Evolutionary conservation across 352 stramenopile genomes (phyloP).

Genomic region (Pythium angustatum): DNA sequence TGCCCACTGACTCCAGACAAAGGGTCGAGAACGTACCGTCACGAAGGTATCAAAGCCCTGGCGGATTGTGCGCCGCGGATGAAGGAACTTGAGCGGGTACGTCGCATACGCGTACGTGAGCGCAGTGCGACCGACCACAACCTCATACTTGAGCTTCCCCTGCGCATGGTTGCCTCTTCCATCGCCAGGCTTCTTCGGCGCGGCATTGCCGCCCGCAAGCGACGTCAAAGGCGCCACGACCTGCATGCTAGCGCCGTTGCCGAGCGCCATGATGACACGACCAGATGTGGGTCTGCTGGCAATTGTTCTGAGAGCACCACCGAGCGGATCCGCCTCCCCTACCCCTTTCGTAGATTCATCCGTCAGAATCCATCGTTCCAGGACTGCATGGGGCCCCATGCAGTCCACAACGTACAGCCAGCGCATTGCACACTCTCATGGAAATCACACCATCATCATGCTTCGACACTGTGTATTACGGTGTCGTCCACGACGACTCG

Average conservation of each 20-base stretch:
- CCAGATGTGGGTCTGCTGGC: too few relatives aligned
- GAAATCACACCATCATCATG: not conserved
- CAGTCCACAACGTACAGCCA: too few relatives aligned
- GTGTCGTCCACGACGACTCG: too few relatives aligned
- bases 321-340: conserved; percentile 28
- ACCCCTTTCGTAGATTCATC: conserved; percentile 11
- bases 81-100: conserved; percentile 88
- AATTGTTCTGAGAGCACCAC: not conserved
- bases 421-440: conserved; percentile 3
- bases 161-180: conserved; percentile 21
- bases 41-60: conserved; percentile 71
- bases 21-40: conserved; percentile 40
- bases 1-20: not conserved
- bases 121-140: conserved; percentile 59
- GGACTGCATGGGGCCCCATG: too few relatives aligned
- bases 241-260: not conserved
- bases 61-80: conserved; percentile 61
- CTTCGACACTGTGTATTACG: too few relatives aligned
- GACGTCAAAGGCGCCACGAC: not conserved
- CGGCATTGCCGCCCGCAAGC: not conserved
- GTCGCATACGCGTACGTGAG: conserved; percentile 78
- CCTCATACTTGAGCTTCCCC: conserved; percentile 69
- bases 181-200: conserved; percentile 7
- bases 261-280: conserved; percentile 1
- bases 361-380: not conserved